Conservation (phyloP, 2,329 filamentous ascomycete species). For the Neopestalotiopsis rosae region DNA sequence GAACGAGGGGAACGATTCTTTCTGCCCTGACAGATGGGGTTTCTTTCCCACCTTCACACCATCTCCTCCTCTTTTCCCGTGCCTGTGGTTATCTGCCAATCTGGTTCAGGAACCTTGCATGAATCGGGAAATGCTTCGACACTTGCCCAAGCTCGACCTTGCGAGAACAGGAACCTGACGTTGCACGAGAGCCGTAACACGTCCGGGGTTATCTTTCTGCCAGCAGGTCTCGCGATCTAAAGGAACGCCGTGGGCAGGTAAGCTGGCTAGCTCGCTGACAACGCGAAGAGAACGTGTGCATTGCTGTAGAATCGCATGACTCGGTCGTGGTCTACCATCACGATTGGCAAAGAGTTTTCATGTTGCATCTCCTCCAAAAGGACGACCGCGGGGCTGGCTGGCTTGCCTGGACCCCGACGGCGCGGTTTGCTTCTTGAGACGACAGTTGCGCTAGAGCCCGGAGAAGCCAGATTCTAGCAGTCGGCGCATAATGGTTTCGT, state of each 20-base stretch:
- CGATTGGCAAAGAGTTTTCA: not conserved
- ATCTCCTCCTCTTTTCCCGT: conserved; percentile 7
- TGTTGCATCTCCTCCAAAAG: not conserved
- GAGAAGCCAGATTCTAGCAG: conserved; percentile 10
- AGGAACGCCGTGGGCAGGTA: not conserved
- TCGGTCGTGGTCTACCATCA: not conserved
- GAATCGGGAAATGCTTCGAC: not conserved
- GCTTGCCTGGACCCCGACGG: conserved; percentile 9
- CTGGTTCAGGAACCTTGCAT: conserved; percentile 13
- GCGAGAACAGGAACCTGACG: not conserved
- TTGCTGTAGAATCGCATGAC: not conserved
- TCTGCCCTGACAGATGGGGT: conserved; percentile 10
- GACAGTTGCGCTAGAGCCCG: conserved; percentile 6
- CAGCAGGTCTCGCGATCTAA: not conserved
- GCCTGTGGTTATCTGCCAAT: not conserved
- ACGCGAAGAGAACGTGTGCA: conserved; percentile 5
- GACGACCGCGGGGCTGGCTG: not conserved
- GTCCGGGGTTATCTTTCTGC: not conserved
- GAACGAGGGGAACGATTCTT: conserved; percentile 5
- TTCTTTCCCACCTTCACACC: conserved; percentile 9
- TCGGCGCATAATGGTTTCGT: conserved; percentile 15
- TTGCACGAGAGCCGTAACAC: too few relatives aligned
- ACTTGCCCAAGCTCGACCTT: not conserved
- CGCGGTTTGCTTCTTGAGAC: conserved; percentile 7
- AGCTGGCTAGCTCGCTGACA: not conserved